A percentile compares a stretch with the other conserved stretches of the same genome.
Evolutionary conservation across 1,139 yeast genomes (phyloP).

Genomic region (Hyphopichia pseudoburtonii): DNA sequence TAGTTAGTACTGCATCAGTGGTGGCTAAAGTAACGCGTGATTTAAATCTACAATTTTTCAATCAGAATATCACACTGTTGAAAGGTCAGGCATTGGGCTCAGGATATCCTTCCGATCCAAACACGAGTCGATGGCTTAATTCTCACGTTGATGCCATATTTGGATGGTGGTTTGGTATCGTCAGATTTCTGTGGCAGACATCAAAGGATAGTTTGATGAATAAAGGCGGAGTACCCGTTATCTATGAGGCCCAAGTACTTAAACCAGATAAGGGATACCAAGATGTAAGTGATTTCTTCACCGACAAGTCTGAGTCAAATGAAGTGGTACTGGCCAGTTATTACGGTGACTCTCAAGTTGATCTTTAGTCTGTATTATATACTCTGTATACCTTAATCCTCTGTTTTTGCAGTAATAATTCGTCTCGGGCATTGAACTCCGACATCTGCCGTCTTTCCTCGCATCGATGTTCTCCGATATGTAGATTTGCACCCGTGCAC

Average conservation of each 20-base stretch:
- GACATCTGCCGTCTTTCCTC: too few relatives aligned
- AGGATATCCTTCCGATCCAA: slow-evolving; percentile 94
- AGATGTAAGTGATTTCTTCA: slow-evolving; percentile 31
- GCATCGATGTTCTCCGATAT: too few relatives aligned
- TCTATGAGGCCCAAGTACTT: slow-evolving; percentile 39
- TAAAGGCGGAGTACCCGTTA: slow-evolving; percentile 44
- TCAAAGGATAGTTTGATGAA: slow-evolving; percentile 69
- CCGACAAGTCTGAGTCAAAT: slow-evolving; percentile 2
- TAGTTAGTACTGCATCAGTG: slow-evolving; percentile 94
- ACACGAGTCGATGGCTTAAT: slow-evolving; percentile 73
- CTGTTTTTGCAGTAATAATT: too few relatives aligned
- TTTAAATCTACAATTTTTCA: slow-evolving; percentile 50
- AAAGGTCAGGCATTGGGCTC: slow-evolving; percentile 61
- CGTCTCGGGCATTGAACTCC: too few relatives aligned
- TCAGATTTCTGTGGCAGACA: slow-evolving; percentile 94
- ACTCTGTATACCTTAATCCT: too few relatives aligned
- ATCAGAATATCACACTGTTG: slow-evolving; percentile 18
- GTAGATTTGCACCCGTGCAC: too few relatives aligned
- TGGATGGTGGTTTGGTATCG: slow-evolving; percentile 80
- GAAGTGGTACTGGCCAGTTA: slow-evolving; percentile 2
- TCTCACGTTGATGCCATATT: slow-evolving; percentile 64
- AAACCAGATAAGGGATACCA: slow-evolving; percentile 28
- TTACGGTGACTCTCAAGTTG: slow-evolving; percentile 1
- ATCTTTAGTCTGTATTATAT: slow-evolving; percentile 1
- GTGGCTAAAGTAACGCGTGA: slow-evolving; percentile 97